Evolutionary conservation across 352 stramenopile genomes (phyloP), one percentile per base, ranked within the genome.

Genomic region (Pythium aristosporum): DNA sequence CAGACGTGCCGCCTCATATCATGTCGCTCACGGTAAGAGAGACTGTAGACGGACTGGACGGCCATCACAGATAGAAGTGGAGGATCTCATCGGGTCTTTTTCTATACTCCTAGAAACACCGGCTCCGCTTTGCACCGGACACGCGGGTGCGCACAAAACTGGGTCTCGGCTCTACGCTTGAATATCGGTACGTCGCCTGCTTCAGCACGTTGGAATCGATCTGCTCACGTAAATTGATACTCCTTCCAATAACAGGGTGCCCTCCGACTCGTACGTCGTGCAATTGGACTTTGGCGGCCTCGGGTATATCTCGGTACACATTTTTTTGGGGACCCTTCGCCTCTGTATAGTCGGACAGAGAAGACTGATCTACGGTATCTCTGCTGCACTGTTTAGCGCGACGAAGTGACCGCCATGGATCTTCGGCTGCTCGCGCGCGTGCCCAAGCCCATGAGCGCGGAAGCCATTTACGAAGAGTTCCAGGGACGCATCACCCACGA

Each of bases 401-500:
- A 73, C 18, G 69, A 89, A 28, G 79, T 91, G 50, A 61, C 65
- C 2, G 85, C 79, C 15, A 73, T 94, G 20, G 85, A 94, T 50
- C 60, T 94, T 21, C 77, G 80, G 2, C 65, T 94, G 18, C 70
- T 94, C 1, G 62, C 71, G 2, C 85, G 82, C 34, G 71, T 94
- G 23, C 83, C 85, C 32, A 88, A 87, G 42, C 85, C 85, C 32
- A 65, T 92, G 20, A 87, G 74, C 30, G 75, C 77, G 0, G 81
- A 90, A 23, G 71, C 73, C 41, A 91, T 94, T 36, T 85, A 76
- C 34, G 43, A 75, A 11, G 73, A 92, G 55, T 91, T 92, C 42
- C 72, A 92, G 39, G 82, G 83, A 18, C 74, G 80, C 20, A 79
- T 94, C 60, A 80, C 76, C 16, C 69, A 28, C 15, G 80, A 89